Conservation (phyloP, 2,329 filamentous ascomycete species). For the Remersonia thermophila region DNA sequence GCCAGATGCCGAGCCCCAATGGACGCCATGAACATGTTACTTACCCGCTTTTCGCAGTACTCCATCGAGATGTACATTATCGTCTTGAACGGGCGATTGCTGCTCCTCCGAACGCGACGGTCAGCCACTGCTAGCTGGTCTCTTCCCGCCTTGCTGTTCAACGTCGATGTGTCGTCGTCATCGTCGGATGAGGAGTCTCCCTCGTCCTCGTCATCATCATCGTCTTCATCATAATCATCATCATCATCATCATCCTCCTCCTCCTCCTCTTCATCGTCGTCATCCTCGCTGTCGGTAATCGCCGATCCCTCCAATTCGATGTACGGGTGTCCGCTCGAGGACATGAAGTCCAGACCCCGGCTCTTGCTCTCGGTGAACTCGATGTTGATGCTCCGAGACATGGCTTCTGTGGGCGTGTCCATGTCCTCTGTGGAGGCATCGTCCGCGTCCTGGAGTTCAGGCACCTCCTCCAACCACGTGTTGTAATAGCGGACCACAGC, state of each 20-base stretch:
- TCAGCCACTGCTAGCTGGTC: constrained; percentile 13
- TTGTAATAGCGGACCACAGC: constrained; percentile 82
- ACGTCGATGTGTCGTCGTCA: constrained; percentile 29
- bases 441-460: constrained; percentile 41
- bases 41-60: constrained; percentile 80
- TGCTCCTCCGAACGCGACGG: constrained; percentile 15
- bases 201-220: constrained; percentile 19
- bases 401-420: constrained; percentile 28
- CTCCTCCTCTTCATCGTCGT: constrained; percentile 27
- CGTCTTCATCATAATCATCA: constrained; percentile 27
- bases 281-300: constrained; percentile 19
- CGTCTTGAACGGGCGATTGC: constrained; percentile 43
- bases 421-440: constrained; percentile 39
- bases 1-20: constrained; percentile 1
- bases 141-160: constrained; percentile 23
- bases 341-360: constrained; percentile 84
- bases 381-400: constrained; percentile 27
- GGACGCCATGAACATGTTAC: constrained; percentile 18
- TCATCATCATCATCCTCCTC: constrained; percentile 35
- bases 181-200: constrained; percentile 20
- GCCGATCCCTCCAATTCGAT: constrained; percentile 54
- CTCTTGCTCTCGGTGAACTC: constrained; percentile 57
- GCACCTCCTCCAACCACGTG: constrained; percentile 76
- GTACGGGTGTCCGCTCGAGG: constrained; percentile 64
- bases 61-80: constrained; percentile 98